Evolutionary conservation across 2,329 filamentous ascomycete genomes (phyloP).

Genomic region (Fusarium nurragi): DNA sequence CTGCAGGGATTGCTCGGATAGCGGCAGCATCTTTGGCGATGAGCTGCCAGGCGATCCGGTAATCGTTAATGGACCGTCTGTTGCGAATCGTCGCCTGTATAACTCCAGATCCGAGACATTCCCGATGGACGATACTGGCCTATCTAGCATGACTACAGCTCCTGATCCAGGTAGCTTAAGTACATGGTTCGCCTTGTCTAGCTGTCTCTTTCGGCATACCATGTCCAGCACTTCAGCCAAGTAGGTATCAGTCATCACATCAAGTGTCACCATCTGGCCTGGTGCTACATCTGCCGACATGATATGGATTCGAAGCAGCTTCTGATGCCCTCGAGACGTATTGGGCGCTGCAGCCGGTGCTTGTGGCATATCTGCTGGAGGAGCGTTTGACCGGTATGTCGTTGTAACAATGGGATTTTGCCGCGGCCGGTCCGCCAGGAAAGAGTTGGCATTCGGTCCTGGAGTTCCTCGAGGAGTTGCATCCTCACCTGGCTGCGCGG

Average conservation of each 20-base stretch:
- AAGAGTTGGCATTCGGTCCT: conserved; percentile 45
- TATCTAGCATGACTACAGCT: conserved; percentile 78
- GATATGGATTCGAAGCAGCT: conserved; percentile 77
- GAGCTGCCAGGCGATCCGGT: conserved; percentile 74
- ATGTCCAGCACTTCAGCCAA: conserved; percentile 83
- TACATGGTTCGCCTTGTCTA: conserved; percentile 82
- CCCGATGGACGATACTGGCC: conserved; percentile 81
- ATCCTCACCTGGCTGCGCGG: conserved; percentile 48
- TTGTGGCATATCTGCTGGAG: conserved; percentile 66
- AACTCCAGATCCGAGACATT: conserved; percentile 80
- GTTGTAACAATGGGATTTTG: conserved; percentile 71
- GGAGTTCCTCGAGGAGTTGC: conserved; percentile 43
- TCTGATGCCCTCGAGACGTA: conserved; percentile 69
- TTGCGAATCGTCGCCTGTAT: conserved; percentile 77
- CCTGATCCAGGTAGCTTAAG: conserved; percentile 80
- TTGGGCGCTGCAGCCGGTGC: conserved; percentile 55
- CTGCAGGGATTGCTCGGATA: conserved; percentile 56
- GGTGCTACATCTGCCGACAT: conserved; percentile 74
- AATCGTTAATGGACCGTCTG: conserved; percentile 75
- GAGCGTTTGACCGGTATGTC: conserved; percentile 63
- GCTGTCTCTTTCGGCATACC: conserved; percentile 78
- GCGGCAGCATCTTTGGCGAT: conserved; percentile 71
- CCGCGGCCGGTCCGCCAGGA: conserved; percentile 51
- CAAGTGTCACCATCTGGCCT: conserved; percentile 77
- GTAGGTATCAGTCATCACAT: conserved; percentile 84